Evolutionary conservation across 331 rosid genomes (phyloP), one percentile per base, ranked within the genome.

Genomic region (Malus hybrid): DNA sequence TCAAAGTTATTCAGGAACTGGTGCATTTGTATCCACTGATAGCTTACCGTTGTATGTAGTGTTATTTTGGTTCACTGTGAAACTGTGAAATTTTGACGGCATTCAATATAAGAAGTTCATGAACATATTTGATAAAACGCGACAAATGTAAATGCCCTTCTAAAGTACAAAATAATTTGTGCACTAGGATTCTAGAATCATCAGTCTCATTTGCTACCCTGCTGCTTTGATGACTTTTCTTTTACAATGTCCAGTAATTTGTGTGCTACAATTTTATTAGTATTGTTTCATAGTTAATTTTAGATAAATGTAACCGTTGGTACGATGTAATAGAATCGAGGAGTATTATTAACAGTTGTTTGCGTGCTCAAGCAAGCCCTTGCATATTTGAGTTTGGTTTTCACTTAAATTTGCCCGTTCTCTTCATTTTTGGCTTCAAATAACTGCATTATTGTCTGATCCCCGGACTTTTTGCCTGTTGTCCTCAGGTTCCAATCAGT

Each of bases 401-500:
- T 15, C 13, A 69, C 22, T 2, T 46, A 42, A 6, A 44, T 69
- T 69, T 15, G 24, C 20, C 22, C 16, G 24, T 61, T 7, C 55
- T 29, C 62, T 56, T 20, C 24, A 14, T 39, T 39, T 27, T 14
- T 29, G 7, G 11, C 36, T 22, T 36, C 12, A 46, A 33, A 20
- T 8, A 13, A 10, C 6, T 24, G 24, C 34, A 59, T 59, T 34
- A 28, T 29, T 42, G 14, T 59, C 69, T 61, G 55, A 39, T 73
- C 11, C 9, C 27, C 22, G 3, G 48, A 83, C 59, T 74, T 29
- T 29, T 24, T 32, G 42, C 74, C 70, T 83, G 80, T 82, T 44
- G 31, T 77, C 61, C 65, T 55, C 88, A 92, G 97, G 99, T 94
- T 79, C 97, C 97, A 72, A 94, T 94, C 78, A 89, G 92, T 19